Conservation (phyloP, 805 yeast genomes). For the Sugiyamaella marilandica region DNA sequence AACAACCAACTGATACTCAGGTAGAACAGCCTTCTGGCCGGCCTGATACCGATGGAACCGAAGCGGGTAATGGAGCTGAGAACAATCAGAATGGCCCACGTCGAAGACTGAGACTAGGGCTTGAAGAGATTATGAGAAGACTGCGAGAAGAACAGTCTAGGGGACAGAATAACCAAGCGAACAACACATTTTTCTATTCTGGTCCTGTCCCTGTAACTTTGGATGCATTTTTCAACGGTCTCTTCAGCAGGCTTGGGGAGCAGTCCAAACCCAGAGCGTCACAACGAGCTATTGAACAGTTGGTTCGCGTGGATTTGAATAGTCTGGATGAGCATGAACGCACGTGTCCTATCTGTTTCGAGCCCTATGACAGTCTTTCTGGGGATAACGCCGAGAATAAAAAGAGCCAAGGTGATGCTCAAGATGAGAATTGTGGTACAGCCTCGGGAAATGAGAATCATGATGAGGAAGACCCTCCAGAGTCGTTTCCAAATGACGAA, state of each 20-base stretch:
- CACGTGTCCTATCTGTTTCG: conserved; percentile 43
- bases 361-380: conserved; percentile 24
- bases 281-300: conserved; percentile 30
- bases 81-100: neutral
- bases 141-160: neutral
- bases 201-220: neutral
- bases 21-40: too few species aligned
- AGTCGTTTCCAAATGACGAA: conserved; percentile 9
- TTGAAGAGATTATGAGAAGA: neutral
- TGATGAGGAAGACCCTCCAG: conserved; percentile 14
- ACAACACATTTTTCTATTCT: conserved; percentile 1
- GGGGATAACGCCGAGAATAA: conserved; percentile 4
- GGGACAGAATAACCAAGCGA: neutral
- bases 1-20: too few species aligned
- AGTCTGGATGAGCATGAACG: conserved; percentile 33
- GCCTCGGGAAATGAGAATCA: neutral
- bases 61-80: too few species aligned
- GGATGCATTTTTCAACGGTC: neutral
- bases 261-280: conserved; percentile 20
- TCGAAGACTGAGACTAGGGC: neutral
- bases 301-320: conserved; percentile 28
- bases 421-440: neutral
- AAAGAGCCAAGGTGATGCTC: conserved; percentile 13
- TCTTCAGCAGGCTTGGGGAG: conserved; percentile 1
- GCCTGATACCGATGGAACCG: too few species aligned